These are phyloP conservation scores for Stagonosporopsis rhizophila DNA, from an alignment of 2,329 filamentous ascomycete species.

Conservation along the genomic window DNA sequence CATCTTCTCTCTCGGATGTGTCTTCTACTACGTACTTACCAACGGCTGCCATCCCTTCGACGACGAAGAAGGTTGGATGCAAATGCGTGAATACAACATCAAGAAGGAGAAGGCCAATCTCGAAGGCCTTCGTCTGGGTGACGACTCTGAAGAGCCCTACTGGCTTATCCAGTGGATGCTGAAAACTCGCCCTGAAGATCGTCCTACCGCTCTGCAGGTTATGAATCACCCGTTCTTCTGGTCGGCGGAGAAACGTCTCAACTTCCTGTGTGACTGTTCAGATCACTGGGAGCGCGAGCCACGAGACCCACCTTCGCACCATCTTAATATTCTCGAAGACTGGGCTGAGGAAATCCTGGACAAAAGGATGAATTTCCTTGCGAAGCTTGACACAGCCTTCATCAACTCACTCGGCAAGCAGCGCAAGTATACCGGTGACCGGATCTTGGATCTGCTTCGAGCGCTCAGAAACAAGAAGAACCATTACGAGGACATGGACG, in stretches of 20 bases:
- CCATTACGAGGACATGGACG: slow-evolving; percentile 96
- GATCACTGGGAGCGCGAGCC: slow-evolving; percentile 96
- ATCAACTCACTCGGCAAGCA: slow-evolving; percentile 91
- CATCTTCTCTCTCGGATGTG: slow-evolving; percentile 94
- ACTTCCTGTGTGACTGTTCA: slow-evolving; percentile 94
- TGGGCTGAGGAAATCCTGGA: slow-evolving; percentile 56
- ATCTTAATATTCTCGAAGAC: slow-evolving; percentile 66
- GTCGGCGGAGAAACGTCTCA: slow-evolving; percentile 84
- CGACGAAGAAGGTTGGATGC: slow-evolving; percentile 91
- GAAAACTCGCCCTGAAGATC: slow-evolving; percentile 66
- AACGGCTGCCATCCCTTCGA: slow-evolving; percentile 93
- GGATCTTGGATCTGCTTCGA: slow-evolving; percentile 83
- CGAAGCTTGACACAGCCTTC: slow-evolving; percentile 77
- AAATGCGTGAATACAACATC: slow-evolving; percentile 86
- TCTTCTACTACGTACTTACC: slow-evolving; percentile 99
- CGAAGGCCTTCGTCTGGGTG: slow-evolving; percentile 76
- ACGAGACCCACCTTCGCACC: slow-evolving; percentile 77
- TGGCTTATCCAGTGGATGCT: slow-evolving; percentile 87
- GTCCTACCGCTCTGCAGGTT: slow-evolving; percentile 78
- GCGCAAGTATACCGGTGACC: slow-evolving; percentile 87
- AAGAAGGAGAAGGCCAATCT: slow-evolving; percentile 85
- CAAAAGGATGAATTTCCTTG: slow-evolving; percentile 77
- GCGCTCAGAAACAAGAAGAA: slow-evolving; percentile 96
- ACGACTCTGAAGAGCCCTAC: slow-evolving; percentile 85
- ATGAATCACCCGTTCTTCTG: slow-evolving; percentile 98